These are phyloP conservation scores for Mediolabrus comicus DNA, from an alignment of 108 stramenopile species.

Conservation along the genomic window DNA sequence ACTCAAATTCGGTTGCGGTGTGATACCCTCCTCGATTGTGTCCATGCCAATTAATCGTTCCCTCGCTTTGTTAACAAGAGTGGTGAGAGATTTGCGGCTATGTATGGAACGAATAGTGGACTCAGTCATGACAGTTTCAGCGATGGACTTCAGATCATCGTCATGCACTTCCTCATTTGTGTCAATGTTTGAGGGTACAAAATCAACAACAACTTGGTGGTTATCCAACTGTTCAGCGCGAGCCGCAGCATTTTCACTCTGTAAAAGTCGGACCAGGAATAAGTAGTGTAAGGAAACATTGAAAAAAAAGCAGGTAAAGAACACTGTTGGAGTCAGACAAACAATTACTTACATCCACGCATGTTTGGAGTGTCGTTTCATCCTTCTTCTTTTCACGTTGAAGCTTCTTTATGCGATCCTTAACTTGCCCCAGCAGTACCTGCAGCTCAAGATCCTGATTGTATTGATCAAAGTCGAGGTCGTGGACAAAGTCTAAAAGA, in stretches of 20 bases:
- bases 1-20: slow-evolving; percentile 40
- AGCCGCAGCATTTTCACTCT: slow-evolving; percentile 47
- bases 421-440: slow-evolving; percentile 46
- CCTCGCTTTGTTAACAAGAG: slow-evolving; percentile 36
- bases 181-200: slow-evolving; percentile 14
- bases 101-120: slow-evolving; percentile 40
- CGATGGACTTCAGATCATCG: slow-evolving; percentile 45
- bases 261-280: too few species aligned
- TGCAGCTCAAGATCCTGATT: slow-evolving; percentile 73
- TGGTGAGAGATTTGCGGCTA: slow-evolving; percentile 43
- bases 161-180: slow-evolving; percentile 17
- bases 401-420: slow-evolving; percentile 43
- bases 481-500: slow-evolving; percentile 73
- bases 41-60: slow-evolving; percentile 19
- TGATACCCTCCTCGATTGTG: slow-evolving; percentile 28
- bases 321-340: neutral
- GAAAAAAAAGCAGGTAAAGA: neutral
- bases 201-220: slow-evolving; percentile 15
- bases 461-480: slow-evolving; percentile 78
- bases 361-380: slow-evolving; percentile 34
- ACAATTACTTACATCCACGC: slow-evolving; percentile 31
- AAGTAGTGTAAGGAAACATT: too few species aligned
- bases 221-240: slow-evolving; percentile 27
- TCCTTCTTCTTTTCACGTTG: slow-evolving; percentile 49
- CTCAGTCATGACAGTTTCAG: slow-evolving; percentile 46